Evolutionary conservation across 352 stramenopile species (phyloP), one percentile per base, ranked within the genome.

Genomic region (Globisporangium alternatum): DNA sequence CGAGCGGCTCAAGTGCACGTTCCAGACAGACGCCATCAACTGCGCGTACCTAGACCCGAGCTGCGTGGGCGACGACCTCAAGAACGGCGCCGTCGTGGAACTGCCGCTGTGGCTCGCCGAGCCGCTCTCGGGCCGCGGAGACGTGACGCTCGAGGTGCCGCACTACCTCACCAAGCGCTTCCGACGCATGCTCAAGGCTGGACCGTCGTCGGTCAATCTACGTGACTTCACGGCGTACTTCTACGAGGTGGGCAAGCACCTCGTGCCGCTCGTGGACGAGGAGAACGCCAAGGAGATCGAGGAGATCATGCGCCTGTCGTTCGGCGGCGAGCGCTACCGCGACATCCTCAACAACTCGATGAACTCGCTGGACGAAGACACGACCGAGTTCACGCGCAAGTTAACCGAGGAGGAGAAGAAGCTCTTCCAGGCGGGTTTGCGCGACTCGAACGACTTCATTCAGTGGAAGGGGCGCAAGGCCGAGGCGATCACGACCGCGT

Each of bases 321-420:
- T 89, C 54, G 78, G 82, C 49, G 84, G 86, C 28, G 84, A 95
- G 64, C 79, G 86, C 17, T 95, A 90, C 70, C 77, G 81, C 39
- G 72, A 78, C 33, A 75, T 95, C 22, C 72, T 95, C 59, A 91
- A 95, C 74, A 90, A 93, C 63, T 79, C 82, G 30, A 92, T 93
- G 86, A 92, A 86, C 70, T 78, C 84, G 47, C 65, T 91, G 70
- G 73, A 91, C 56, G 84, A 93, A 69, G 86, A 95, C 76, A 92
- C 82, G 59, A 92, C 85, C 56, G 85, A 92, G 75, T 90, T 94
- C 59, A 94, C 83, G 30, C 62, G 56, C 45, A 43, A 56, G n/a
- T 53, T 67, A 17, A 67, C 62, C 3, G 62, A 67, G 44, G 62
- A 67, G 25, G 62, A 67, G 25, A 67, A 67, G 66, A 78, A 81